Evolutionary conservation across 1,284 basidiomycete species (phyloP), one percentile per base, ranked within the genome.

Genomic region (Phylloboletellus chloephorus): DNA sequence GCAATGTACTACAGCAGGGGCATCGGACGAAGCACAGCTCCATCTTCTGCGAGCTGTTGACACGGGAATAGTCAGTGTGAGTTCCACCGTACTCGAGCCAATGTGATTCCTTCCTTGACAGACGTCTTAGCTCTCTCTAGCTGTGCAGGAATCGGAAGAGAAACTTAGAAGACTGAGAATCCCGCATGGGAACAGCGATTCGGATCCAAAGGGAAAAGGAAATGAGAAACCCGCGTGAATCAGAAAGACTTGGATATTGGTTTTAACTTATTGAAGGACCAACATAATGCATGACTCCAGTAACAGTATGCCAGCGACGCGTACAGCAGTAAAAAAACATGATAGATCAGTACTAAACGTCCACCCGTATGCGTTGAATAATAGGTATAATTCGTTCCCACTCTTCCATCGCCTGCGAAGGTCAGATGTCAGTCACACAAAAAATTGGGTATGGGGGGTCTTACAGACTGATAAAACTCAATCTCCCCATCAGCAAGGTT

Each of bases 401-500:
- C 63, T 94, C 90, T 53, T 94, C 88, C 85, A 94, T 87, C 44
- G 83, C 76, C 82, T 88, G 49, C 17, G 41, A 24, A 20, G 34
- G 24, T 23, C 9, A 34, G 23, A 35, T 29, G 48, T 52, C 25
- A 49, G 29, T 35, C 20, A 38, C 31, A 11, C 17, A 22, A 4
- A 31, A 37, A 34, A n/a, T n/a, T n/a, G 4, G 20, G 17, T 29
- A 42, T 17, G 25, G 34, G 13, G 13, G 26, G 10, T 68, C 78
- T 42, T 60, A 88, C 88, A 52, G 84, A 75, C 65, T 87, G 85
- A 60, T 95, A 91, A 66, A 96, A 90, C 58, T 92, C 89, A 49
- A 98, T 91, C 63, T 98, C 87, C 2, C 93, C 94, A 51, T 97
- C 88, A 7, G 90, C 91, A 48, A 96, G 79, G 43, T 84, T 82